Evolutionary conservation across 768 basidiomycete genomes (phyloP), one percentile per base, ranked within the genome.

Genomic region (Asterophora parasitica): DNA sequence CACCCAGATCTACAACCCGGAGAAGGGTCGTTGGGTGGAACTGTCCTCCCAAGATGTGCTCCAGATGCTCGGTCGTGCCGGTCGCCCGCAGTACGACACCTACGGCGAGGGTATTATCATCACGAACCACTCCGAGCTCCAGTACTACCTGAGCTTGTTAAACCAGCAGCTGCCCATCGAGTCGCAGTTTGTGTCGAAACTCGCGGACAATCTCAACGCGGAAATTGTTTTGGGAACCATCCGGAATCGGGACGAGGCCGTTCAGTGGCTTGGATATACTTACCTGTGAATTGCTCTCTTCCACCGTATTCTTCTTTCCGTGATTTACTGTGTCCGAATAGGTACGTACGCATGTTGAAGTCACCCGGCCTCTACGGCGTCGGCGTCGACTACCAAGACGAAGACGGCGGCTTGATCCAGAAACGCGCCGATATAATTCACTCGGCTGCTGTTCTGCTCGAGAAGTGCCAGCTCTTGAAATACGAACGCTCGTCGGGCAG

Each of bases 1-100:
- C n/a, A 98, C 96, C 0, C 94, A 98, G 69, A 94, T 98, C 52
- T 99, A 98, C 69, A 97, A 96, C 65, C 96, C 96, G 0, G 94
- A 96, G 68, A 96, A 98, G 68, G 96, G 96, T 15, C 83, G 89
- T 4, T 99, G 96, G 96, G 87, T 89, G 4, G 96, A 98, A 64
- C 70, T 98, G 5, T 94, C 91, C 1, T 83, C 86, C 0, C 96
- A 98, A 65, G 96, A 98, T 61, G 93, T 98, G 0, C 72, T 99
- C 4, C 96, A 99, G 68, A 98, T 99, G 96, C 83, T 98, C 2
- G 96, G 96, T 40, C 85, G 94, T 57, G 96, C 96, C 2, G 96
- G 96, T 61, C 82, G 95, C 44, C 96, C 95, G 11, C 94, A 98
- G 64, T 97, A 86, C 67, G 95, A 99, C 64, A 96, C 93, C 0